Conservation (phyloP, 768 basidiomycete species). For the Naematelia encephala region DNA sequence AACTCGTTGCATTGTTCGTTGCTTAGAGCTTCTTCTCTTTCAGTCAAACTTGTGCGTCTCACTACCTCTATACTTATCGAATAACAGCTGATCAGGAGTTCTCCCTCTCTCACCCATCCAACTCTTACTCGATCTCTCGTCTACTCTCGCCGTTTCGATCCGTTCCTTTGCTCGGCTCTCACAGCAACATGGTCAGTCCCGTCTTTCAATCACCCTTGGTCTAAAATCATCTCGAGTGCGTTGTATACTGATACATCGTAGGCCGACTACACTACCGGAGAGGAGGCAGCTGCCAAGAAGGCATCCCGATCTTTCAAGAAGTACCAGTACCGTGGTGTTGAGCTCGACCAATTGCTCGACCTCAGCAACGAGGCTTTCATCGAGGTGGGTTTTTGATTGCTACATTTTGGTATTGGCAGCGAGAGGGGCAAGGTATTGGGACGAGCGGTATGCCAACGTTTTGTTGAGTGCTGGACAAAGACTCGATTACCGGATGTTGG, state of each 20-base stretch:
- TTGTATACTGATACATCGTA: slow-evolving; percentile 6
- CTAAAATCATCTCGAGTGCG: neutral
- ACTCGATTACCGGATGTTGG: neutral
- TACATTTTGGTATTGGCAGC: too few relatives aligned
- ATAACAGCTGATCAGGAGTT: neutral
- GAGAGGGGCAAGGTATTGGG: neutral
- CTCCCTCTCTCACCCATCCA: neutral
- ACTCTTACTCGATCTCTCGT: neutral
- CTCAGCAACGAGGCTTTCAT: slow-evolving; percentile 71
- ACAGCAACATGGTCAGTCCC: slow-evolving; percentile 18
- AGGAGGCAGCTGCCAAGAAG: slow-evolving; percentile 94
- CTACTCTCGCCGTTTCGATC: neutral
- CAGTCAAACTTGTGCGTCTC: slow-evolving; percentile 6
- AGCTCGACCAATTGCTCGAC: slow-evolving; percentile 97
- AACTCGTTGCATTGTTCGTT: neutral
- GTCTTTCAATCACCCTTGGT: neutral
- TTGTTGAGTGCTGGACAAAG: too few relatives aligned
- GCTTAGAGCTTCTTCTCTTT: neutral
- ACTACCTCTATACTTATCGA: neutral
- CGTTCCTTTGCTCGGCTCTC: neutral
- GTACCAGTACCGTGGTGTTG: slow-evolving; percentile 96
- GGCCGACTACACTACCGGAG: slow-evolving; percentile 73
- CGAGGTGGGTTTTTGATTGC: slow-evolving; percentile 72
- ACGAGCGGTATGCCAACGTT: too few relatives aligned
- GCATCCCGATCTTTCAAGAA: slow-evolving; percentile 98